Evolutionary conservation across 1,284 basidiomycete species (phyloP), one percentile per base, ranked within the genome.

Genomic region (Termitomyces sp.): DNA sequence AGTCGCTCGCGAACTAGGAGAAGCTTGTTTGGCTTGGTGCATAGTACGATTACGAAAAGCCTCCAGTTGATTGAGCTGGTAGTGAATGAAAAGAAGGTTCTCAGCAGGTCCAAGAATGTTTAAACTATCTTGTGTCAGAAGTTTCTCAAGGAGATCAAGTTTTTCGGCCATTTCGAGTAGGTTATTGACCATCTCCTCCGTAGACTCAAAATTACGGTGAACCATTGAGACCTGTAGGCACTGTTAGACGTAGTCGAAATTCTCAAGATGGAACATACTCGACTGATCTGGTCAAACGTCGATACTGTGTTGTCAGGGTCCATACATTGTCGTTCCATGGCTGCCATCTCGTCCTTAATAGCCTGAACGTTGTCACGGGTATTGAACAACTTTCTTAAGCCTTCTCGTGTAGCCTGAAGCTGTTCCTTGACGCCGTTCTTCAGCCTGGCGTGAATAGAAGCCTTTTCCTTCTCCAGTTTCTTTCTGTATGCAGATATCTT

Each of bases 381-480:
- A 51, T 84, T 80, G 56, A 96, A 79, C 1, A 99, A 79, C 68
- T 91, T 94, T 57, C 88, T 77, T 54, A 99, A 79, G 0, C 94
- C 96, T 57, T 95, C 90, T 45, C 94, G 77, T 8, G 94, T 98
- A 0, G 92, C 85, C 65, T 95, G 90, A 7, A 99, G 80, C 70
- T 98, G 96, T 59, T 96, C 92, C 68, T 92, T 94, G 56, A 97
- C 94, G 13, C 94, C 94, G 58, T 82, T 88, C 65, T 95, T 92
- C 45, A 99, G 83, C 65, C 96, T 84, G 4, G 91, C 87, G 65
- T 97, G 93, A 59, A 99, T 91, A n/a, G 92, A 90, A 0, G 92
- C 86, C 71, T 97, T 96, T 74, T 99, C 96, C 72, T 96, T 97
- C 71, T 94, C 88, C 28, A 98, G 81, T 69, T 97, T 97, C 78